A percentile compares a stretch with the other conserved stretches of the same genome.
Evolutionary conservation across 2,329 filamentous ascomycete genomes (phyloP).

Genomic region (Pseudocercospora musae): DNA sequence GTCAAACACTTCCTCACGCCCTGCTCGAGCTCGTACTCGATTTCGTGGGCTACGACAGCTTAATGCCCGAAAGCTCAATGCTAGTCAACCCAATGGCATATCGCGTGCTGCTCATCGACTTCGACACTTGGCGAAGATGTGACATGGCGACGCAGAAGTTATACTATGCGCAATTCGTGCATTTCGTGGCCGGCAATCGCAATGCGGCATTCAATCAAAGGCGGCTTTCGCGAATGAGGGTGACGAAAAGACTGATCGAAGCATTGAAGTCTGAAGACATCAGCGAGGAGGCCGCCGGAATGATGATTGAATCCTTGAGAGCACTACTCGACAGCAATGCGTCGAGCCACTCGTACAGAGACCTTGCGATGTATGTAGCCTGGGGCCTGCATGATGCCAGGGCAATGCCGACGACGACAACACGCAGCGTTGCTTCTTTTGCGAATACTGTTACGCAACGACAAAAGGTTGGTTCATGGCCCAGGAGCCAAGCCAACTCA

Average conservation of each 20-base stretch:
- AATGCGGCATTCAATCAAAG: conserved; percentile 89
- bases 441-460: conserved; percentile 29
- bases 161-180: conserved; percentile 89
- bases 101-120: conserved; percentile 83
- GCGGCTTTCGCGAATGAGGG: conserved; percentile 82
- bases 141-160: conserved; percentile 74
- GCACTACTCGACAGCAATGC: conserved; percentile 76
- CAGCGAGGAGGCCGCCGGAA: conserved; percentile 65
- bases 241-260: conserved; percentile 85
- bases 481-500: conserved; percentile 21
- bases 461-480: conserved; percentile 30
- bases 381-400: conserved; percentile 74
- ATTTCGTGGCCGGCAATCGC: conserved; percentile 85
- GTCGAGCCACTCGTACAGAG: conserved; percentile 79
- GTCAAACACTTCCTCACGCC: conserved; percentile 53
- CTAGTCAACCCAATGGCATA: conserved; percentile 96
- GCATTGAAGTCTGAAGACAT: conserved; percentile 83
- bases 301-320: conserved; percentile 76
- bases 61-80: conserved; percentile 78
- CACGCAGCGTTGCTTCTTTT: conserved; percentile 29
- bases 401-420: conserved; percentile 28
- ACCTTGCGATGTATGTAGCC: conserved; percentile 86
- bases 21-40: conserved; percentile 73
- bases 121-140: conserved; percentile 86
- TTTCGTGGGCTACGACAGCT: conserved; percentile 84